These are phyloP conservation scores for Stephania japonica DNA, from an alignment of 164 flowering plant species.

Conservation along the genomic window DNA sequence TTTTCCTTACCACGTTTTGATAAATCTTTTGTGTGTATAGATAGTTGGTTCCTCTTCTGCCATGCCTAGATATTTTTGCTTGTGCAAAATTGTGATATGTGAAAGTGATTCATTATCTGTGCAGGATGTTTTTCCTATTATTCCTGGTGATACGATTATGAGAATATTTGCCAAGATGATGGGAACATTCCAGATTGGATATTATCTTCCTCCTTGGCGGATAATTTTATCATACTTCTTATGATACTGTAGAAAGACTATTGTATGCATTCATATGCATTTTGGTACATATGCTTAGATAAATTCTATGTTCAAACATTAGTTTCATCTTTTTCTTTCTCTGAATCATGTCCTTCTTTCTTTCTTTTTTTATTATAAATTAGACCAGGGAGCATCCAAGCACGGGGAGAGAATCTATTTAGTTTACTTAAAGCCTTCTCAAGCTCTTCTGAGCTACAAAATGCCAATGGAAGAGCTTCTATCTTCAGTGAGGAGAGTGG, in stretches of 20 bases:
- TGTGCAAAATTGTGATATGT: neutral
- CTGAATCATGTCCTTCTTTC: conserved; percentile 10
- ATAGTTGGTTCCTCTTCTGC: neutral
- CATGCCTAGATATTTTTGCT: neutral
- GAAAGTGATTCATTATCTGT: conserved; percentile 16
- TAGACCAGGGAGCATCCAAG: conserved; percentile 99
- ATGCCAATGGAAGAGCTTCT: conserved; percentile 37
- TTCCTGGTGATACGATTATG: conserved; percentile 99
- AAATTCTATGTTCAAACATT: conserved; percentile 1
- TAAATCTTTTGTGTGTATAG: neutral
- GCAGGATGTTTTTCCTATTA: conserved; percentile 87
- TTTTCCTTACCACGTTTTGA: neutral
- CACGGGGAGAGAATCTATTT: conserved; percentile 92
- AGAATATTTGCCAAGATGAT: conserved; percentile 85
- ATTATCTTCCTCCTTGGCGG: conserved; percentile 92
- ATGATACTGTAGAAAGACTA: conserved; percentile 90
- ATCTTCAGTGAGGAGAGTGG: conserved; percentile 17
- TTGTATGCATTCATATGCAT: conserved; percentile 73
- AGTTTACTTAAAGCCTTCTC: conserved; percentile 67
- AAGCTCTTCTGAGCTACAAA: conserved; percentile 53
- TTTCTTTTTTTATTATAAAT: neutral
- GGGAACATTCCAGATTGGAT: conserved; percentile 92
- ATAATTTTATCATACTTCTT: conserved; percentile 91
- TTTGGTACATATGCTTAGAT: conserved; percentile 39
- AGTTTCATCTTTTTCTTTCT: conserved; percentile 1